These are phyloP conservation scores for Suillus spraguei DNA, from an alignment of 768 basidiomycete species.

Conservation along the genomic window DNA sequence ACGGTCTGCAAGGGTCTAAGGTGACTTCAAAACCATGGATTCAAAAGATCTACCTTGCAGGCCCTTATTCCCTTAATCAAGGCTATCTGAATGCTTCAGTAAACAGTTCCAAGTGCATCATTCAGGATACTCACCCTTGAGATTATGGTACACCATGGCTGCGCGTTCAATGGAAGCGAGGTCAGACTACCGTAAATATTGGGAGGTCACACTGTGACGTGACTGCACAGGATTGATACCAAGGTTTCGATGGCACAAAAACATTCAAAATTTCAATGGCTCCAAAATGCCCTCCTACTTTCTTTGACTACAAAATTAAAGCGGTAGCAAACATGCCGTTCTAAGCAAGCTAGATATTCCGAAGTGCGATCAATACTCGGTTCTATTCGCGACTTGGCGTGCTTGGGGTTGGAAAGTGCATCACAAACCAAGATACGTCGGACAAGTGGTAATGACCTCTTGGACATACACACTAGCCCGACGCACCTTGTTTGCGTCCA, in stretches of 20 bases:
- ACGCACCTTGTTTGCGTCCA: not conserved
- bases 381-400: not conserved
- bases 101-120: constrained; percentile 7
- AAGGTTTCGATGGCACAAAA: not conserved
- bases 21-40: constrained; percentile 20
- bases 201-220: not conserved
- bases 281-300: not conserved
- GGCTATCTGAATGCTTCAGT: constrained; percentile 51
- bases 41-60: constrained; percentile 72
- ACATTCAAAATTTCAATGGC: no score
- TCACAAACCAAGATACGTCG: not conserved
- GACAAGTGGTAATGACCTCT: not conserved
- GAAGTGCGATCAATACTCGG: not conserved
- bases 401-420: not conserved
- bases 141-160: constrained; percentile 80
- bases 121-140: constrained; percentile 62
- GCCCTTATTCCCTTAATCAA: constrained; percentile 97
- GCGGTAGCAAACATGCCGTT: not conserved
- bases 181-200: not conserved
- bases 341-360: not conserved
- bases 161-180: constrained; percentile 6
- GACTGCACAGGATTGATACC: not conserved
- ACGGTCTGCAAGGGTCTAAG: constrained; percentile 68
- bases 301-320: not conserved
- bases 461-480: not conserved